Evolutionary conservation across 202 grass and related monocot genomes (phyloP), one percentile per base, ranked within the genome.

Genomic region (Dendrocalamus latiflorus): DNA sequence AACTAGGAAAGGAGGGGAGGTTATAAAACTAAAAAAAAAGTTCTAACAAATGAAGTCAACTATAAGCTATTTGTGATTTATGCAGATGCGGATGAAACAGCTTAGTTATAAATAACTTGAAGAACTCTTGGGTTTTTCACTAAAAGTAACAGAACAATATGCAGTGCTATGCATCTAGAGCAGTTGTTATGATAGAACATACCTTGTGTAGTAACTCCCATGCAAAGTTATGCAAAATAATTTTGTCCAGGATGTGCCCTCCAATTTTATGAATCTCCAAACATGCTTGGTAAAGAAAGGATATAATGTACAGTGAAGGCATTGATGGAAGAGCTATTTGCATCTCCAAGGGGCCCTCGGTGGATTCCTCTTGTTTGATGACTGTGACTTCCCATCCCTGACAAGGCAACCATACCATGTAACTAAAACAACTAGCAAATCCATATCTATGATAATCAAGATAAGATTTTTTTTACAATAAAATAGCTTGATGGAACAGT

Each of bases 371-470:
- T 94, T 99, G 97, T 90, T 96, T 96, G 90, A 99, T 82, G 49
- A 92, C 78, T 70, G 91, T 99, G 17, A 99, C 84, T 88, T 99
- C 93, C 97, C 97, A 99, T 60, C 97, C 97, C 97, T 99, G 73
- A 59, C n/a, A 88, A 90, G 33, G 80, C 62, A 93, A 78, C 28
- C 69, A 86, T 76, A 83, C 24, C 49, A 89, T 79, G 13, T 47
- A 85, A 88, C 34, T 44, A 70, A 64, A 86, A 69, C n/a, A 33
- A 86, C 37, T 36, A 48, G 60, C 74, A 81, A 81, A 25, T 47
- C 3, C 4, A 69, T 68, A 58, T 30, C 36, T 42, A 66, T 36
- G 70, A 55, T 26, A 43, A 62, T 33, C 44, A 38, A 78, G 12
- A 83, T 56, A 28, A 59, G n/a, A 74, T 41, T 24, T 72, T n/a